Percentiles rank a stretch among this genome's conserved stretches.
Conservation (phyloP, 2,329 filamentous ascomycete genomes). For the Camillea tinctor region DNA sequence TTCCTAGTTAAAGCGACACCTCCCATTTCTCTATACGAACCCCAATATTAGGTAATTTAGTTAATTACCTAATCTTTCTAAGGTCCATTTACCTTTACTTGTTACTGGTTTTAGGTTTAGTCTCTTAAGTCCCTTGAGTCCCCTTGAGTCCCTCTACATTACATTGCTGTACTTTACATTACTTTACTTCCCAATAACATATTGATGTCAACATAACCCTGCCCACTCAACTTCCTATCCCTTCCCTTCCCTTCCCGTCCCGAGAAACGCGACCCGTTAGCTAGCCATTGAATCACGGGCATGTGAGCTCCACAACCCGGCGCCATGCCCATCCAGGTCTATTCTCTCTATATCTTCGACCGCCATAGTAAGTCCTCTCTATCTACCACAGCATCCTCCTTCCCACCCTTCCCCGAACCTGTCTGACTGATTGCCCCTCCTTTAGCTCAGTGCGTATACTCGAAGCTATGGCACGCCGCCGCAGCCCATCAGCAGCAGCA, state of each 20-base stretch:
- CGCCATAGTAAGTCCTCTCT: slow-evolving; percentile 72
- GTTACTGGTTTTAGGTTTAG: too few relatives aligned
- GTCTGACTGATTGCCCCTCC: neutral
- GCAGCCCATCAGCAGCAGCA: neutral
- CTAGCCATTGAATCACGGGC: slow-evolving; percentile 14
- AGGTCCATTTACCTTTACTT: too few relatives aligned
- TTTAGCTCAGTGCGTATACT: neutral
- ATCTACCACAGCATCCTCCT: neutral
- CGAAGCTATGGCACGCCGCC: neutral
- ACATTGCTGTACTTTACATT: too few relatives aligned
- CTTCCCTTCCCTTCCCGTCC: neutral
- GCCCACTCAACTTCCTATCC: too few relatives aligned
- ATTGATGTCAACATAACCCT: too few relatives aligned
- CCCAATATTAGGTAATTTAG: neutral
- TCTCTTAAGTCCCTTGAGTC: too few relatives aligned
- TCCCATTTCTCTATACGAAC: neutral
- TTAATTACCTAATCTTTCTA: neutral
- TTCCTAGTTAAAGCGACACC: too few relatives aligned
- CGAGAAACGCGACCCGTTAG: neutral
- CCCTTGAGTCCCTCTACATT: too few relatives aligned
- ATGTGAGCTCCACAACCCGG: slow-evolving; percentile 27
- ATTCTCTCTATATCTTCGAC: slow-evolving; percentile 98
- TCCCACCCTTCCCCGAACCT: neutral
- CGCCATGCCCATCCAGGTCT: slow-evolving; percentile 74
- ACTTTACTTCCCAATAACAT: too few relatives aligned